Percentiles rank a stretch among this genome's conserved stretches.
Conservation (phyloP, 768 basidiomycete species). For the Hericium coralloides region DNA sequence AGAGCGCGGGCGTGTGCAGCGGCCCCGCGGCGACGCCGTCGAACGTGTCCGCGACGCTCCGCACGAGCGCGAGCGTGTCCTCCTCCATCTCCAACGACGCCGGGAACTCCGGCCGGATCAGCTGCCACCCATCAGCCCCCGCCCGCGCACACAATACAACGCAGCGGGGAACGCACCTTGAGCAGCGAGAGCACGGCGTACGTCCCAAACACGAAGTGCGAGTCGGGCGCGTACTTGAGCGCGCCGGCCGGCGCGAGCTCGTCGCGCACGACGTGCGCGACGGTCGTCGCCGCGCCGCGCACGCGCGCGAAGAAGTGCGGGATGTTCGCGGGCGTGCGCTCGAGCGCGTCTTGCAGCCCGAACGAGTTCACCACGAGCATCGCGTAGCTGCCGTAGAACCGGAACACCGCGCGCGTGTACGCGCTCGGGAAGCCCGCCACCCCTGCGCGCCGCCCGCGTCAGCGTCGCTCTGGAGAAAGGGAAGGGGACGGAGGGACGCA, state of each 20-base stretch:
- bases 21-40: slow-evolving; percentile 71
- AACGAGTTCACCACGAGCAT: slow-evolving; percentile 91
- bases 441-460: neutral
- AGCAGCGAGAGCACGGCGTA: slow-evolving; percentile 89
- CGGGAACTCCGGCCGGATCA: slow-evolving; percentile 79
- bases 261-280: slow-evolving; percentile 68
- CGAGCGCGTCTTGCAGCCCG: slow-evolving; percentile 92
- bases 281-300: slow-evolving; percentile 60
- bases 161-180: slow-evolving; percentile 46
- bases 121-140: slow-evolving; percentile 29
- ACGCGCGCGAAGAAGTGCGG: slow-evolving; percentile 80
- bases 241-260: slow-evolving; percentile 68
- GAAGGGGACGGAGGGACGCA: neutral
- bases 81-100: slow-evolving; percentile 67
- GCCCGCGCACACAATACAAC: neutral
- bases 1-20: slow-evolving; percentile 84
- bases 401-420: slow-evolving; percentile 44
- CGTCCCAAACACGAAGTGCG: slow-evolving; percentile 84
- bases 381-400: slow-evolving; percentile 81
- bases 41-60: slow-evolving; percentile 74
- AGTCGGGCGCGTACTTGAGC: slow-evolving; percentile 81
- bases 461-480: neutral
- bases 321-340: slow-evolving; percentile 61
- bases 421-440: slow-evolving; percentile 15
- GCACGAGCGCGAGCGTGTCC: slow-evolving; percentile 58